Conservation (phyloP, 140 eudicot species). For the Bidens hawaiensis region DNA sequence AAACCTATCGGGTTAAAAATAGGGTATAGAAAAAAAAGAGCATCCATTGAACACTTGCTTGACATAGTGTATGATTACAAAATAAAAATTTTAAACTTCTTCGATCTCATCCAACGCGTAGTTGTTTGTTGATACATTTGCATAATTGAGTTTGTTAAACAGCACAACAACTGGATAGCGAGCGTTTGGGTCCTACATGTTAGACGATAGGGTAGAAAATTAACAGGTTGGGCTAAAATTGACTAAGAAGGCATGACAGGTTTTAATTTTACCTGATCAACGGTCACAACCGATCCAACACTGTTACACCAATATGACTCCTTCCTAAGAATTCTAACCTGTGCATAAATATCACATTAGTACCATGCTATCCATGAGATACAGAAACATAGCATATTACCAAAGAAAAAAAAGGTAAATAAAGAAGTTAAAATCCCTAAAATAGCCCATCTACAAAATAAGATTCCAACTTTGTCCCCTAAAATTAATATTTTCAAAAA, state of each 20-base stretch:
- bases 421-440: too few relatives aligned
- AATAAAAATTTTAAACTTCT: slow-evolving; percentile 37
- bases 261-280: slow-evolving; percentile 52
- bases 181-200: slow-evolving; percentile 60
- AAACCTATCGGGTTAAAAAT: too few relatives aligned
- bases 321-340: slow-evolving; percentile 67
- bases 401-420: too few relatives aligned
- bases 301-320: slow-evolving; percentile 73
- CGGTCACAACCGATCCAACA: slow-evolving; percentile 36
- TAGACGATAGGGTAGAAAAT: not conserved
- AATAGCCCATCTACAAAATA: too few relatives aligned
- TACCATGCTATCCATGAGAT: not conserved
- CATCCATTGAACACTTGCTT: not conserved
- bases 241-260: not conserved
- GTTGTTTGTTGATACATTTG: slow-evolving; percentile 82
- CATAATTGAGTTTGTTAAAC: slow-evolving; percentile 70
- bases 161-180: slow-evolving; percentile 82
- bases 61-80: not conserved
- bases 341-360: not conserved
- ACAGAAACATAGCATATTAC: too few relatives aligned
- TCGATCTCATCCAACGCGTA: slow-evolving; percentile 76
- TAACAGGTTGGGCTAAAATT: not conserved
- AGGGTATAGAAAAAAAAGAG: not conserved
- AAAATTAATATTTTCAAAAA: too few relatives aligned
- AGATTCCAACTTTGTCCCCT: too few relatives aligned